Conservation (phyloP, 225 moss, liverwort and hornwort genomes). For the Physcomitrium patens region DNA sequence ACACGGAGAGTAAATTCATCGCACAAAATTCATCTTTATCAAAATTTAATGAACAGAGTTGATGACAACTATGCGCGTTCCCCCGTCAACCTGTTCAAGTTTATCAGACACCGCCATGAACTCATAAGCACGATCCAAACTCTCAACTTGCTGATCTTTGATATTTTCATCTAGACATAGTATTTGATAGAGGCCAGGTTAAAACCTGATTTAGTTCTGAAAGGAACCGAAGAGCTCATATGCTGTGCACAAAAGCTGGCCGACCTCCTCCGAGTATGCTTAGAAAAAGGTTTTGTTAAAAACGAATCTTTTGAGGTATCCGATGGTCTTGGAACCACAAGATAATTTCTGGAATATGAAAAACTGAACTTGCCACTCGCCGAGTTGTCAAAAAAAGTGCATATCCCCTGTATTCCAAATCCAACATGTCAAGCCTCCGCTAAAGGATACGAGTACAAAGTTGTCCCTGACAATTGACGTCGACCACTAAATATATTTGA, state of each 20-base stretch:
- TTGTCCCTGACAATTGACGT: not conserved
- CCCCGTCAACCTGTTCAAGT: not conserved
- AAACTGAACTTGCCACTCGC: conserved; percentile 78
- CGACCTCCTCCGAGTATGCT: conserved; percentile 32
- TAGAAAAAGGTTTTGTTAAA: conserved; percentile 31
- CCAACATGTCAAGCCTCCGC: conserved; percentile 21
- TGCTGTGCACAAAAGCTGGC: conserved; percentile 38
- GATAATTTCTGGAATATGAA: conserved; percentile 70
- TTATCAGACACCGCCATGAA: conserved; percentile 13
- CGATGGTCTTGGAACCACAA: conserved; percentile 32
- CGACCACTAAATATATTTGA: conserved; percentile 8
- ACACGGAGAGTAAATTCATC: conserved; percentile 22
- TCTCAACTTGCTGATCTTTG: conserved; percentile 2
- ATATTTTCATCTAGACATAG: not conserved
- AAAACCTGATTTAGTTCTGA: conserved; percentile 47
- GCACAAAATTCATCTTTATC: not conserved
- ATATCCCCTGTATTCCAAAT: conserved; percentile 66
- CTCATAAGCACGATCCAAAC: not conserved
- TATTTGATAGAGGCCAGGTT: not conserved
- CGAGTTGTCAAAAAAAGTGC: conserved; percentile 73
- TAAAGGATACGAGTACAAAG: not conserved
- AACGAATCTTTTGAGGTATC: conserved; percentile 34
- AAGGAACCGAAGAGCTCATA: conserved; percentile 30
- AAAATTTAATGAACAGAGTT: conserved; percentile 23
- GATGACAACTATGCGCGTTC: not conserved